Evolutionary conservation across 2,329 filamentous ascomycete genomes (phyloP), one percentile per base, ranked within the genome.

Genomic region (Penicillium sp.): DNA sequence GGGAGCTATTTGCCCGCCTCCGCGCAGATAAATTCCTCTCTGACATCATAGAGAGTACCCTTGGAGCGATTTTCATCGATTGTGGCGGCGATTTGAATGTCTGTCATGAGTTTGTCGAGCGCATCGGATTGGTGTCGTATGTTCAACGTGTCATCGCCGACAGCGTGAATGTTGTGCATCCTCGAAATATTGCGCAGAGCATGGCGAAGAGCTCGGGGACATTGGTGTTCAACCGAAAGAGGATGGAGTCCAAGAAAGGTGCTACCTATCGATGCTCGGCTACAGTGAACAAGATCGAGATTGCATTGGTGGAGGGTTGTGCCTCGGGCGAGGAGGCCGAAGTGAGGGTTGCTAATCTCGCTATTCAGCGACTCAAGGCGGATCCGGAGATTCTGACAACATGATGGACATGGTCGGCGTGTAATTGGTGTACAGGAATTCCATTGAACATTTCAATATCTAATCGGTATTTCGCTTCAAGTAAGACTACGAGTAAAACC

Each of bases 51-150:
- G 93, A 97, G 75, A 84, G 85, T 31, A 70, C 95, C 0, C 72
- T 97, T 0, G 93, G 90, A 0, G 92, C 92, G 0, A 81, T 97
- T 0, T 97, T 89, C 79, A 78, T 96, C 18, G 94, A 97, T 70
- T 89, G 81, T 0, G 62, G 81, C 0, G 89, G 88, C 0, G 80
- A 82, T 1, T 67, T 91, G 13, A 76, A 76, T 0, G 70, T 69
- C 0, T 95, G 91, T 64, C 77, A 81, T 47, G 66, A 49, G 0
- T 79, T 97, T 36, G 69, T 91, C 0, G 79, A 83, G 43, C 75
- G 77, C 0, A 75, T 91, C 3, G 91, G 91, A 0, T 77, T 97
- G 4, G 60, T 92, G 38, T 68, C 74, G 0, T 84, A 85, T 59
- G 71, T 96, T 54, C 75, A 82, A 0, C 80, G 86, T 2, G 75